phyloP scores from a whole-genome alignment of 495 filamentous ascomycete species.

The Letharia lupina region DNA sequence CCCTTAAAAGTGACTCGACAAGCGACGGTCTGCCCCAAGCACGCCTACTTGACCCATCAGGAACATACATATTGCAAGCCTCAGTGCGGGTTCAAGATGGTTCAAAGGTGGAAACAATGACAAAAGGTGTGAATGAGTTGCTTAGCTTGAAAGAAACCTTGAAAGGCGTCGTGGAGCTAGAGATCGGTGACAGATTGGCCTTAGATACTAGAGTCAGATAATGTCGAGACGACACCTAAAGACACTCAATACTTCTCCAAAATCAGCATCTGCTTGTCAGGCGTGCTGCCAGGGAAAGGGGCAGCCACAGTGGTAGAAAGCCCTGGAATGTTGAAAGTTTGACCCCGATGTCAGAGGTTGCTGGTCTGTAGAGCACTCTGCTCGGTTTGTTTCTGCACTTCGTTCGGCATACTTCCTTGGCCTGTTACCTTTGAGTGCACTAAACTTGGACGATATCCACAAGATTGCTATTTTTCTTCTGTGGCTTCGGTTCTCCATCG shows the following conservation, averaged over 20 bases:
- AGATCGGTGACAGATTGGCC: constrained; percentile 53
- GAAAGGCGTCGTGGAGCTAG: constrained; percentile 56
- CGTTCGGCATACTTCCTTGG: neutral
- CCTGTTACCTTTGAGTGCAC: neutral
- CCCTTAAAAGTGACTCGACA: constrained; percentile 25
- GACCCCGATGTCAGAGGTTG: neutral
- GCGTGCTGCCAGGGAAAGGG: neutral
- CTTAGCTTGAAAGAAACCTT: constrained; percentile 52
- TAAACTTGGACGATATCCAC: neutral
- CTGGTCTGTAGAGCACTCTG: neutral
- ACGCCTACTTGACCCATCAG: constrained; percentile 38
- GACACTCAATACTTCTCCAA: neutral
- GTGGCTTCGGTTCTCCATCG: neutral
- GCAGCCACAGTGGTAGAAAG: neutral
- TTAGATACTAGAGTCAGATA: constrained; percentile 55
- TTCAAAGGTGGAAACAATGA: constrained; percentile 46
- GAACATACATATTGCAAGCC: constrained; percentile 45
- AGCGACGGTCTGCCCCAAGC: constrained; percentile 33
- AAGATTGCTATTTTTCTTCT: neutral
- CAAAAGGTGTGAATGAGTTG: constrained; percentile 49
- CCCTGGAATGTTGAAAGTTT: neutral
- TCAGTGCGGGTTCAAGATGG: constrained; percentile 43
- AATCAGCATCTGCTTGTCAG: neutral
- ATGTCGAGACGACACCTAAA: constrained; percentile 3
- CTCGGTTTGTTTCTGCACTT: neutral